Percentiles rank a stretch among this genome's conserved stretches.
These are phyloP conservation scores for Penicillium macrosclerotiorum DNA, from an alignment of 495 filamentous ascomycete genomes.

Conservation along the genomic window DNA sequence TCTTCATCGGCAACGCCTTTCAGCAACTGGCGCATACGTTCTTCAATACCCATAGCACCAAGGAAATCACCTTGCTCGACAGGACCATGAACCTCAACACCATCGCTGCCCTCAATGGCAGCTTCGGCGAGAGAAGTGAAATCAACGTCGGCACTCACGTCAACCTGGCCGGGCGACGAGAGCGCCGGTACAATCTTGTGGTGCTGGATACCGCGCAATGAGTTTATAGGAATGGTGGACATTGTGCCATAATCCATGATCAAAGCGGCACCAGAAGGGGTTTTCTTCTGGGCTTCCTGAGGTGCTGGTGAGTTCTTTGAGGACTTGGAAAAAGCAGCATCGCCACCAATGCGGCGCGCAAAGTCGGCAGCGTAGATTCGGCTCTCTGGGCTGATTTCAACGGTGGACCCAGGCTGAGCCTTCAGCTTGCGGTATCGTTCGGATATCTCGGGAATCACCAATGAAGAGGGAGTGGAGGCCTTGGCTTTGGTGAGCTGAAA, in stretches of 20 bases:
- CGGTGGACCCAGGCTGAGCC: slow-evolving; percentile 57
- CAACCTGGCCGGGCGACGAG: slow-evolving; percentile 70
- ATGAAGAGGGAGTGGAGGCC: slow-evolving; percentile 71
- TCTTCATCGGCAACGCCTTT: slow-evolving; percentile 48
- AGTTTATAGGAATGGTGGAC: slow-evolving; percentile 76
- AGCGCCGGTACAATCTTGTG: slow-evolving; percentile 78
- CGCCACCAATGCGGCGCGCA: slow-evolving; percentile 75
- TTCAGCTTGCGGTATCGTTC: slow-evolving; percentile 75
- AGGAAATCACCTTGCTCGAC: slow-evolving; percentile 84
- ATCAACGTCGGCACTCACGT: slow-evolving; percentile 89
- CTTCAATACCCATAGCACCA: slow-evolving; percentile 70
- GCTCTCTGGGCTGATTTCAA: slow-evolving; percentile 87
- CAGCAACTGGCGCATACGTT: slow-evolving; percentile 69
- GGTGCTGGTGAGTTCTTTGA: slow-evolving; percentile 16
- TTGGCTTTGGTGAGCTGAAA: slow-evolving; percentile 81
- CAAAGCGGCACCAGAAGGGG: slow-evolving; percentile 77
- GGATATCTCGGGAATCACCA: slow-evolving; percentile 82
- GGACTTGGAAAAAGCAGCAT: slow-evolving; percentile 40
- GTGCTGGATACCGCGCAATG: slow-evolving; percentile 77
- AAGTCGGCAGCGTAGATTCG: slow-evolving; percentile 76
- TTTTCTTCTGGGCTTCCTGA: slow-evolving; percentile 42
- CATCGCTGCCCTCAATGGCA: slow-evolving; percentile 67
- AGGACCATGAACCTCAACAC: slow-evolving; percentile 89
- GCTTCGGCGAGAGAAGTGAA: slow-evolving; percentile 81
- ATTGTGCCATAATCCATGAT: slow-evolving; percentile 92